A percentile compares a stretch with the other conserved stretches of the same genome.
Conservation (phyloP, 163 green algal genomes). For the Scenedesmus sp. region DNA sequence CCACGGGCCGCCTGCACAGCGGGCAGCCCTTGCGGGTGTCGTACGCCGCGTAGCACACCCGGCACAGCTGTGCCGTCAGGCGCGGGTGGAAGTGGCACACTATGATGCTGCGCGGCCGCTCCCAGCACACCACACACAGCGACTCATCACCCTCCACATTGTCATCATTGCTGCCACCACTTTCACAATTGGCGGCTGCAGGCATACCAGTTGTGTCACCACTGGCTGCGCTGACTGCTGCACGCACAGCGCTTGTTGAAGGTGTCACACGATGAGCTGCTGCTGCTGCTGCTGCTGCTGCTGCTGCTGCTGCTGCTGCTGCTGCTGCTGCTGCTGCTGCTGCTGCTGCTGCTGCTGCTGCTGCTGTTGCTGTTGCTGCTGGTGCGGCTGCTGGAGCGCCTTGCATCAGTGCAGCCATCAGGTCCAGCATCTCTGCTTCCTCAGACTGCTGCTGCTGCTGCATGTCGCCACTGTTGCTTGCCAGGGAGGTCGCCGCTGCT, state of each 20-base stretch:
- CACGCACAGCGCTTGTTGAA: neutral
- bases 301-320: neutral
- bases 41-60: neutral
- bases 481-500: neutral
- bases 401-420: neutral
- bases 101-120: neutral
- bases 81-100: neutral
- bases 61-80: neutral
- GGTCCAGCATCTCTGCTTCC: neutral
- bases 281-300: neutral
- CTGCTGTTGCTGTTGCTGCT: conserved; percentile 10
- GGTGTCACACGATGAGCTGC: neutral
- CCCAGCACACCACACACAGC: conserved; percentile 6
- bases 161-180: too few relatives aligned
- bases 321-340: neutral
- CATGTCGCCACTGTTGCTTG: neutral
- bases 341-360: conserved; percentile 12
- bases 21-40: neutral
- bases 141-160: neutral
- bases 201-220: too few relatives aligned
- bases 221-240: neutral
- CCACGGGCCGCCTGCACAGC: neutral
- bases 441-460: neutral
- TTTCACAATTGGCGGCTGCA: too few relatives aligned
- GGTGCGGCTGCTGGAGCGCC: neutral